Evolutionary conservation across 176 grass and related monocot genomes (phyloP).

Genomic region (Ananas comosus): DNA sequence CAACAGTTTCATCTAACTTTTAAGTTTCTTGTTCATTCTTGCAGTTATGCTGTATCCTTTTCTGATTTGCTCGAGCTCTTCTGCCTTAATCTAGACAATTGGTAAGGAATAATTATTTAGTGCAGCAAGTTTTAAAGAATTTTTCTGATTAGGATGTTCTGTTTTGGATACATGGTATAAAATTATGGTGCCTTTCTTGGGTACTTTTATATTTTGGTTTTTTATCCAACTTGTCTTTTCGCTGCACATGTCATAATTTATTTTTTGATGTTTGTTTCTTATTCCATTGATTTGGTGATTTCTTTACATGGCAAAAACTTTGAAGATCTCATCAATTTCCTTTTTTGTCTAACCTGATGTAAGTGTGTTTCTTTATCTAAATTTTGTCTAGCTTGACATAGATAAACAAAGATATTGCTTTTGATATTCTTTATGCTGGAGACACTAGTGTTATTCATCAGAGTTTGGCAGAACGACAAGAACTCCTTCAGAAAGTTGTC

Average conservation of each 20-base stretch:
- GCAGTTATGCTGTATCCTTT: conserved; percentile 99
- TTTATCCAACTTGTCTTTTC: no score
- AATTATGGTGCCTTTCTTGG: no score
- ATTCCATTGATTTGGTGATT: not conserved
- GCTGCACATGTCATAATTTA: not conserved
- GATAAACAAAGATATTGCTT: conserved; percentile 69
- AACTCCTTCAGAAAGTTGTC: conserved; percentile 54
- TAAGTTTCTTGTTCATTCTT: conserved; percentile 30
- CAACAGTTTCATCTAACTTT: conserved; percentile 13
- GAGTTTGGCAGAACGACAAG: conserved; percentile 68
- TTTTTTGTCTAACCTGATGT: no score
- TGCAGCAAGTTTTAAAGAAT: not conserved
- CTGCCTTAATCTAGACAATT: not conserved
- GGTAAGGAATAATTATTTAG: conserved; percentile 2
- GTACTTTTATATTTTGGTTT: no score
- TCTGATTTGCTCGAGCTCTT: conserved; percentile 6
- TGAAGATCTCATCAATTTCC: no score
- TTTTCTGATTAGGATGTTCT: not conserved
- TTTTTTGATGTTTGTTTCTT: not conserved
- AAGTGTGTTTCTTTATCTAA: not conserved
- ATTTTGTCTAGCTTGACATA: conserved; percentile 48
- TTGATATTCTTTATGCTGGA: conserved; percentile 95
- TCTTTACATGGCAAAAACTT: no score
- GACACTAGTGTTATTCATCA: conserved; percentile 92
- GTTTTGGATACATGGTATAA: no score